These are phyloP conservation scores for Lepiota brunneoincarnata DNA, from an alignment of 768 basidiomycete species.

Conservation along the genomic window DNA sequence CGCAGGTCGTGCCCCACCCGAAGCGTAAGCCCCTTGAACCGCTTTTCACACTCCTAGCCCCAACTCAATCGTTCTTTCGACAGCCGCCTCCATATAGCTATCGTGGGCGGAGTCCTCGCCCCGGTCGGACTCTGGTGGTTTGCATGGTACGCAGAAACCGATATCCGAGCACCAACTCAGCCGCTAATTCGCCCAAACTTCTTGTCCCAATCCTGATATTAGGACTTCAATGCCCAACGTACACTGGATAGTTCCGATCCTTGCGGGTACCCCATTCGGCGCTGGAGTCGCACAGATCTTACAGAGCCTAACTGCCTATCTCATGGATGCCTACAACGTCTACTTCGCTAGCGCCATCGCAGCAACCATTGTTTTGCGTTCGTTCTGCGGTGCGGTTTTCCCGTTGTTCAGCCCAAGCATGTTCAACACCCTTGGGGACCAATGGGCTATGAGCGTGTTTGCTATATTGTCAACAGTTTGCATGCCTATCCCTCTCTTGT, in stretches of 20 bases:
- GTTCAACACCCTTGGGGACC: constrained; percentile 50
- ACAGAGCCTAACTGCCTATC: constrained; percentile 63
- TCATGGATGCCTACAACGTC: constrained; percentile 69
- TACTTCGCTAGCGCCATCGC: constrained; percentile 70
- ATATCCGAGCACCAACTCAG: background rate
- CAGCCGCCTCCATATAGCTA: constrained; percentile 59
- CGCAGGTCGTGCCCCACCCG: constrained; percentile 53
- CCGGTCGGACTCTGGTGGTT: constrained; percentile 68
- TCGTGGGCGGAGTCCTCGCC: constrained; percentile 47
- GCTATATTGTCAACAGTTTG: constrained; percentile 48
- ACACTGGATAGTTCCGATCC: constrained; percentile 67
- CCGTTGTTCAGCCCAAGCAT: constrained; percentile 55
- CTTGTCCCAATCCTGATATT: constrained; percentile 3
- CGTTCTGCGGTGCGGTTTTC: constrained; percentile 59
- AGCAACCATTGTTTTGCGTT: constrained; percentile 65
- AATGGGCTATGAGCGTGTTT: constrained; percentile 56
- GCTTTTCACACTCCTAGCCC: background rate
- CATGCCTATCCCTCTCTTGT: constrained; percentile 53
- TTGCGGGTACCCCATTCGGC: constrained; percentile 69
- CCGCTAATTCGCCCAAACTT: constrained; percentile 1
- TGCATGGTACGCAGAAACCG: constrained; percentile 44
- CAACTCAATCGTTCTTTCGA: constrained; percentile 1
- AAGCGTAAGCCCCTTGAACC: constrained; percentile 41
- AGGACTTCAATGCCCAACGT: constrained; percentile 51
- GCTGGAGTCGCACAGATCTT: constrained; percentile 61